These are phyloP conservation scores for Exserohilum turcica DNA, from an alignment of 2,329 filamentous ascomycete genomes.

Conservation along the genomic window DNA sequence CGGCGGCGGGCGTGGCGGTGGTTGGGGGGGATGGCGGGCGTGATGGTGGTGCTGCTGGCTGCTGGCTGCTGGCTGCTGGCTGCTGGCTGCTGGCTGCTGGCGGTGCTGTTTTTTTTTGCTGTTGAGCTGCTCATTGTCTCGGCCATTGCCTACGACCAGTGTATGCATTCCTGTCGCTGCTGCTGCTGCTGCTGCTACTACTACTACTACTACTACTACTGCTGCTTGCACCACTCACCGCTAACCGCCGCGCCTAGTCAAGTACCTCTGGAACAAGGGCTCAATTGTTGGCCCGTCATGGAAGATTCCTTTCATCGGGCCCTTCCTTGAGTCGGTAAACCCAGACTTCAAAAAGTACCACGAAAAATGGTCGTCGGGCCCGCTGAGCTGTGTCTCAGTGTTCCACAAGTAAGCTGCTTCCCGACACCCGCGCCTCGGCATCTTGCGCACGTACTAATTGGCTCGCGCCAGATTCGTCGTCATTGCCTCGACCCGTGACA, in stretches of 20 bases:
- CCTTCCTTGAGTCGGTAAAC: conserved; percentile 88
- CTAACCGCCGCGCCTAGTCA: conserved; percentile 56
- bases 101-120: no score
- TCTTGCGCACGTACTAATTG: conserved; percentile 19
- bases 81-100: no score
- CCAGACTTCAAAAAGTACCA: conserved; percentile 92
- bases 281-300: conserved; percentile 53
- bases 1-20: no score
- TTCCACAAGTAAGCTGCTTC: conserved; percentile 82
- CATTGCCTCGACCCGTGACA: conserved; percentile 91
- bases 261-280: conserved; percentile 55
- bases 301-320: conserved; percentile 70
- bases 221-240: neutral
- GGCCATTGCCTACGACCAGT: conserved; percentile 83
- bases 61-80: no score
- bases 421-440: neutral
- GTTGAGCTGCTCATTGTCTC: conserved; percentile 72
- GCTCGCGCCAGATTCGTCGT: conserved; percentile 77
- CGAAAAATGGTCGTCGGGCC: conserved; percentile 88
- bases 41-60: no score
- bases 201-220: no score
- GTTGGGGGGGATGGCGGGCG: no score
- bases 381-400: conserved; percentile 94
- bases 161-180: conserved; percentile 61
- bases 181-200: no score